A percentile compares a stretch with the other conserved stretches of the same genome.
Evolutionary conservation across 176 grass and related monocot species (phyloP).

Genomic region (Aegilops tauschii): DNA sequence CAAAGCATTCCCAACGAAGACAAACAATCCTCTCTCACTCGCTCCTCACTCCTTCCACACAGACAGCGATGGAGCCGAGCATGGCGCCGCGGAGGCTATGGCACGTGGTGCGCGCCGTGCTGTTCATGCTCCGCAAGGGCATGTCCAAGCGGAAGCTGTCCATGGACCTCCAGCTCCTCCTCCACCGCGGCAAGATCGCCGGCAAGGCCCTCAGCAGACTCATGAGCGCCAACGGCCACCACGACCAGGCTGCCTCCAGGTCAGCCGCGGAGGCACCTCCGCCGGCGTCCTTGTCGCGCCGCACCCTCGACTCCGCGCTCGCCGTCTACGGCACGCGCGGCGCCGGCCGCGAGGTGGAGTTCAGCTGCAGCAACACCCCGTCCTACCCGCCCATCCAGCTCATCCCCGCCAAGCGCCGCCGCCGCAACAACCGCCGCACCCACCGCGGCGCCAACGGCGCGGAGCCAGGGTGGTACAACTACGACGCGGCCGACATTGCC

Average conservation of each 20-base stretch:
- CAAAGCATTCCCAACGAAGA: slow-evolving; percentile 5
- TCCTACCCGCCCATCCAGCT: slow-evolving; percentile 49
- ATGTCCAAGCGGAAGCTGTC: slow-evolving; percentile 82
- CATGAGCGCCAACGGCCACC: slow-evolving; percentile 39
- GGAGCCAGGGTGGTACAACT: slow-evolving; percentile 59
- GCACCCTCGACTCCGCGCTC: slow-evolving; percentile 39
- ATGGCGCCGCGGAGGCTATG: slow-evolving; percentile 56
- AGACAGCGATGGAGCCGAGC: slow-evolving; percentile 21
- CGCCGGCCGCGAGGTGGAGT: slow-evolving; percentile 68
- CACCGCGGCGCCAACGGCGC: slow-evolving; percentile 28
- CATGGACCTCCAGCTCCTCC: slow-evolving; percentile 70
- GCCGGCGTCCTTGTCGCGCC: slow-evolving; percentile 18
- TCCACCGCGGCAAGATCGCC: slow-evolving; percentile 87
- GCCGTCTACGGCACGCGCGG: slow-evolving; percentile 32
- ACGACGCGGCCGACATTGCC: slow-evolving; percentile 69
- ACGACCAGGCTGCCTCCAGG: neutral
- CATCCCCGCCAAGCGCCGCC: slow-evolving; percentile 30
- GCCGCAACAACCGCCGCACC: slow-evolving; percentile 15
- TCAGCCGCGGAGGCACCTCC: neutral
- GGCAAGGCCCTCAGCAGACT: slow-evolving; percentile 67
- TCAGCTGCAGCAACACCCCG: slow-evolving; percentile 94
- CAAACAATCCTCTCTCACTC: neutral
- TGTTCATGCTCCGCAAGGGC: slow-evolving; percentile 71
- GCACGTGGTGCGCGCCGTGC: slow-evolving; percentile 66
- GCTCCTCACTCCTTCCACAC: neutral